A percentile compares a stretch with the other conserved stretches of the same genome.
phyloP scores from a whole-genome alignment of 305 asterid genomes.

The Salvia sclarea region DNA sequence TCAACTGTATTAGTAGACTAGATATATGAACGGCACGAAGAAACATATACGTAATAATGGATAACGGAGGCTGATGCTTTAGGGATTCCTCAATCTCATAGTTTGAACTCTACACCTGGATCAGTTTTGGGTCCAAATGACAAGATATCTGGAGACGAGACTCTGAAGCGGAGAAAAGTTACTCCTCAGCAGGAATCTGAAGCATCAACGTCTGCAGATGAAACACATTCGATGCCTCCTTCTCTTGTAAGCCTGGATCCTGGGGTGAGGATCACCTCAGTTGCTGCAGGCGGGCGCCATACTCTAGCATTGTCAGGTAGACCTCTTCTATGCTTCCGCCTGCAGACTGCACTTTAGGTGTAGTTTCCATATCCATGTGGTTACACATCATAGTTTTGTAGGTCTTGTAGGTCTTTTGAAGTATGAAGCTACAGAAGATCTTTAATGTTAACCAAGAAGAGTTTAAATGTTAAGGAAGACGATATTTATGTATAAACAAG shows the following conservation, averaged over 20 bases:
- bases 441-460: slow-evolving; percentile 56
- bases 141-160: slow-evolving; percentile 48
- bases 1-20: background rate
- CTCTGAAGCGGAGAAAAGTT: slow-evolving; percentile 50
- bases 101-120: slow-evolving; percentile 36
- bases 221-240: slow-evolving; percentile 66
- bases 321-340: slow-evolving; percentile 29
- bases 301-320: slow-evolving; percentile 66
- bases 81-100: slow-evolving; percentile 42
- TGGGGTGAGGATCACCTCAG: slow-evolving; percentile 59
- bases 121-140: slow-evolving; percentile 40
- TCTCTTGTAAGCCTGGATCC: slow-evolving; percentile 59
- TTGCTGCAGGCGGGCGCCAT: slow-evolving; percentile 84
- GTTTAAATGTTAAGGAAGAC: slow-evolving; percentile 56
- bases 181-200: slow-evolving; percentile 46
- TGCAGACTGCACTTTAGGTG: slow-evolving; percentile 26
- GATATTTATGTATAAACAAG: slow-evolving; percentile 45
- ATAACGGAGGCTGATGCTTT: slow-evolving; percentile 26
- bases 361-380: slow-evolving; percentile 40
- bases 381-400: slow-evolving; percentile 53
- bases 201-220: slow-evolving; percentile 46
- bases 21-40: background rate
- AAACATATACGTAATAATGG: slow-evolving; percentile 13
- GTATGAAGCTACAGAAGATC: slow-evolving; percentile 55
- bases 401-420: slow-evolving; percentile 63